Percentiles rank a stretch among this genome's conserved stretches.
These are phyloP conservation scores for Kluyveromyces nonfermentans DNA, from an alignment of 805 yeast genomes.

Conservation along the genomic window DNA sequence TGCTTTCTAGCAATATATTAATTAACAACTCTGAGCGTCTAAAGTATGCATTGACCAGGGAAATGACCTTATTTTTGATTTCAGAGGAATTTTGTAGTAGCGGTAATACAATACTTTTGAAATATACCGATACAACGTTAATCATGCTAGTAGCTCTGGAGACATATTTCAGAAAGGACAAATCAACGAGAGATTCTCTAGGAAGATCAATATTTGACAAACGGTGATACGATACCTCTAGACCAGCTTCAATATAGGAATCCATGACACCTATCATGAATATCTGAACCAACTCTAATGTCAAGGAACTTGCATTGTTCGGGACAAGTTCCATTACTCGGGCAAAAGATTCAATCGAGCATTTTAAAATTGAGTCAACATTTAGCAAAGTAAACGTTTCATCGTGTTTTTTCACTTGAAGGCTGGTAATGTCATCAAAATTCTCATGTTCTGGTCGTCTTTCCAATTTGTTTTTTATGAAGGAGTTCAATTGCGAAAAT, in stretches of 20 bases:
- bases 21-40: constrained; percentile 55
- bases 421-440: background rate
- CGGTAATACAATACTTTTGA: constrained; percentile 68
- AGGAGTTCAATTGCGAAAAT: constrained; percentile 44
- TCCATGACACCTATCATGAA: constrained; percentile 62
- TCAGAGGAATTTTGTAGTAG: constrained; percentile 53
- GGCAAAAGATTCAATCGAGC: constrained; percentile 69
- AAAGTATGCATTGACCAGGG: constrained; percentile 51
- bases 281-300: constrained; percentile 58
- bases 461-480: constrained; percentile 45
- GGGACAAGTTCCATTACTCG: constrained; percentile 69
- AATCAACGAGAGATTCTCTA: constrained; percentile 29
- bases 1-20: constrained; percentile 52
- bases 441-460: constrained; percentile 19
- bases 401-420: constrained; percentile 5
- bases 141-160: constrained; percentile 49
- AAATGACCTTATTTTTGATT: constrained; percentile 49
- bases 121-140: constrained; percentile 58
- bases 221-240: constrained; percentile 56
- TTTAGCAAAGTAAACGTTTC: constrained; percentile 31
- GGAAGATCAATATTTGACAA: constrained; percentile 31
- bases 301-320: constrained; percentile 47
- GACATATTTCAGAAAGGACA: constrained; percentile 42
- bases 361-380: constrained; percentile 57
- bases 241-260: constrained; percentile 61